Base-by-base conservation (phyloP, 176 grass and related monocot species). In the Avena atlantica region DNA sequence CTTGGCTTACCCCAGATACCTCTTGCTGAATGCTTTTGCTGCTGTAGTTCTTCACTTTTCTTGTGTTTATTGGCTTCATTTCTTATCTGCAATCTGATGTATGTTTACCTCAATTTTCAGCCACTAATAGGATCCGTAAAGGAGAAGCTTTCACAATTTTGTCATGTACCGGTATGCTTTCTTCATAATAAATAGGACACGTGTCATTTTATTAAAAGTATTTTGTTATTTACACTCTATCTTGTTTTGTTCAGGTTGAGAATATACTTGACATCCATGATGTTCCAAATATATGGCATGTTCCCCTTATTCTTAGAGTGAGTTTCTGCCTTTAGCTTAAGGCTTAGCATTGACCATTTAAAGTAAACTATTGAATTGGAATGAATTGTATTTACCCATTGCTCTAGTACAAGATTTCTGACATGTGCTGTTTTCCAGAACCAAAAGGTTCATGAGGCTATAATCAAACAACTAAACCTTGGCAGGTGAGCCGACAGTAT, bases 251-350 rank as follows among this genome's bases (percentile, higher is more conserved):
- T 61, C 83, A 98, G 97, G 94, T 98, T 78, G 87, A 88, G 86
- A 98, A 96, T 84, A 98, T 98, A 86, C 90, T 98, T 63, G 89
- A 94, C 89, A 96, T 98, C 51, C 90, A 98, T 87, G 97, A 98
- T 78, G 97, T 96, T 67, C 97, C 97, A 59, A 98, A 98, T 80
- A 85, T 98, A 87, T 98, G 97, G 97, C 97, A 98, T 87, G 85
- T 98, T 60, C 97, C 97, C 36, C 90, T 98, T 70, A 86, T 96
- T 86, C 97, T 98, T 87, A 93, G 89, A 88, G 97, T 98, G 68
- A 94, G 97, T 93, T 82, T 67, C 42, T 59, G 55, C 23, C 17
- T 88, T 71, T 80, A 62, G 3, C 49, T 34, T 63, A 81, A 76
- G 75, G 16, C 81, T 87, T 80, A 79, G 27, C 36, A 16, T 81